Evolutionary conservation across 2,329 filamentous ascomycete species (phyloP), one percentile per base, ranked within the genome.

Genomic region (Ascochyta clinopodiicola): DNA sequence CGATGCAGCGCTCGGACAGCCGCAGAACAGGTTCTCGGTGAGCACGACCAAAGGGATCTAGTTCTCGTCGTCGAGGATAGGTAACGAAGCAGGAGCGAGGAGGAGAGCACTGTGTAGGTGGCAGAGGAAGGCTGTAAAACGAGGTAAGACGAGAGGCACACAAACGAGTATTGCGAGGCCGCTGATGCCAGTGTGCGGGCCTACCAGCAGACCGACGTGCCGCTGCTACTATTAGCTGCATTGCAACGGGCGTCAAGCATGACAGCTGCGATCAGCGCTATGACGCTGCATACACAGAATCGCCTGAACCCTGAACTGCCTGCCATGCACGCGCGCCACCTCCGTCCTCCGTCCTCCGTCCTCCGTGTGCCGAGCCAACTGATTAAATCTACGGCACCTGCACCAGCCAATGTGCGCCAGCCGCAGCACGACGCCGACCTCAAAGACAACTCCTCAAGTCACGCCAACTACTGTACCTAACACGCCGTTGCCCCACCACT

Each of bases 11-110:
- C 38, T 25, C 31, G 35, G 19, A n/a, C 22, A 15, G 40, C 40
- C 35, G 34, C 31, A 31, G 52, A 42, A 43, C 52, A 56, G 52
- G 22, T 36, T 50, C 40, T 32, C 46, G 52, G 52, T 29, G 51
- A 35, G 3, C 8, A 10, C 31, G 31, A 6, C 27, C 7, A 15
- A 17, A 35, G 32, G 32, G 32, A 17, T 17, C 17, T 17, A 17
- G 17, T 17, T 38, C 22, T 24, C 22, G n/a, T 5, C 7, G 17
- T 19, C 21, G 44, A 17, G 32, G 7, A 46, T 9, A 29, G 25
- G 27, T 6, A 24, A 24, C 22, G 22, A 24, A 6, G 17, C 17
- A 17, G 22, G 22, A 4, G 22, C 22, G 27, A 29, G 27, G 27
- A 12, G 27, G 8, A 9, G 27, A 12, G 27, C 17, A 17, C 17